phyloP scores from a whole-genome alignment of 2,329 filamentous ascomycete species.

The Fusarium bulbicola region DNA sequence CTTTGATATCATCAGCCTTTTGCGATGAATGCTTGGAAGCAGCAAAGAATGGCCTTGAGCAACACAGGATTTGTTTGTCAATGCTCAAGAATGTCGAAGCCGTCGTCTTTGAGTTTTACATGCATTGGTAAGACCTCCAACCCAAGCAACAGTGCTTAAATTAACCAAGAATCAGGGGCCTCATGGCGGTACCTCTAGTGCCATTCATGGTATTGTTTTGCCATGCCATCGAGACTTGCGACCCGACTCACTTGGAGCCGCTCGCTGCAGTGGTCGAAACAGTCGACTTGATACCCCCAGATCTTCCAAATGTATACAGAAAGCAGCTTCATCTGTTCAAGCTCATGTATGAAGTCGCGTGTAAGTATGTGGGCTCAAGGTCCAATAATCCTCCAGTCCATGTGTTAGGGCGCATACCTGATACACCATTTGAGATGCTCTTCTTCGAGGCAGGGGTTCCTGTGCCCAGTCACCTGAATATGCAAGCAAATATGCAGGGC shows the following conservation, averaged over 20 bases:
- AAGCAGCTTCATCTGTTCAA: constrained; percentile 11
- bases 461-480: not conserved
- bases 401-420: not conserved
- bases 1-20: not conserved
- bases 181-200: not conserved
- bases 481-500: accelerated
- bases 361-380: not conserved
- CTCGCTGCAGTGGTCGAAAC: not conserved
- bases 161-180: not conserved
- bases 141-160: accelerated
- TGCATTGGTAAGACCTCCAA: not conserved
- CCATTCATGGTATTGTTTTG: constrained; percentile 11
- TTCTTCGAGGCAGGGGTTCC: constrained; percentile 1
- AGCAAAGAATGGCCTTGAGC: not conserved
- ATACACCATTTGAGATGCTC: constrained; percentile 11
- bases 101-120: not conserved
- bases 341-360: constrained; percentile 3
- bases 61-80: not conserved
- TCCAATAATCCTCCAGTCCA: not conserved
- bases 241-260: not conserved
- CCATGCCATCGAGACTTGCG: constrained; percentile 13
- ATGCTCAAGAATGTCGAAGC: not conserved
- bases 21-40: not conserved
- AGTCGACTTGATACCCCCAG: not conserved
- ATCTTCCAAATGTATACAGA: not conserved